Evolutionary conservation across 2,329 filamentous ascomycete genomes (phyloP).

Genomic region (Trichoderma afroharzianum): DNA sequence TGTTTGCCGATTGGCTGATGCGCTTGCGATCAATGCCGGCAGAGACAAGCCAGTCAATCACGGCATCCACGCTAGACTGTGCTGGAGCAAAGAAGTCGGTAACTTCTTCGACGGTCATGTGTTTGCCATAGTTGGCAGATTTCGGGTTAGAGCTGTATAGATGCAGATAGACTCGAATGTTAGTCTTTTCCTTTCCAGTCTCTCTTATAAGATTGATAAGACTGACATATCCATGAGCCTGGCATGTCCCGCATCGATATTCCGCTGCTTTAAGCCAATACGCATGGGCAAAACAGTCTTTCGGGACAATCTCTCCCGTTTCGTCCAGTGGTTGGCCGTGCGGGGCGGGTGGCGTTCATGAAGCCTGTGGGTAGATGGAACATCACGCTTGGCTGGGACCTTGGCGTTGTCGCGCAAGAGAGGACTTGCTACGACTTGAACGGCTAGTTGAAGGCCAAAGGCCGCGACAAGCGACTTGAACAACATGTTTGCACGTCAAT

Average conservation of each 20-base stretch:
- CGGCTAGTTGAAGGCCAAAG: not conserved
- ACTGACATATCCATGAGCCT: conserved; percentile 9
- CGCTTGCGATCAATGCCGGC: conserved; percentile 46
- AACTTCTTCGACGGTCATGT: conserved; percentile 8
- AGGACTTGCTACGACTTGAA: not conserved
- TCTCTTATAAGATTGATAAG: not conserved
- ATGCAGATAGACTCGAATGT: not conserved
- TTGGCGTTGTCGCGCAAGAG: not conserved
- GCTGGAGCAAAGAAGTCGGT: conserved; percentile 26
- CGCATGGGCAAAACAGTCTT: conserved; percentile 38
- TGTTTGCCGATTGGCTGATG: conserved; percentile 47
- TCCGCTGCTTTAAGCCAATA: conserved; percentile 32
- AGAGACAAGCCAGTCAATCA: conserved; percentile 49
- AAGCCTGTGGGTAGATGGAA: not conserved
- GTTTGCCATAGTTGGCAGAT: conserved; percentile 1
- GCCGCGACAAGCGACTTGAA: not conserved
- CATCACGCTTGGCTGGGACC: not conserved
- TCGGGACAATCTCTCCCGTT: not conserved
- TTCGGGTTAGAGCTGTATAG: not conserved
- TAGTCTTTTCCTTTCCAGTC: not conserved
- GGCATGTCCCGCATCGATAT: not conserved
- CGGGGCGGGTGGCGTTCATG: not conserved
- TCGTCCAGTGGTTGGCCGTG: conserved; percentile 10
- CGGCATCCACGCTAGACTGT: conserved; percentile 43
- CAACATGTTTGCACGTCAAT: not conserved